Base-by-base conservation (phyloP, 345 rosid species). In the Salix viminalis region DNA sequence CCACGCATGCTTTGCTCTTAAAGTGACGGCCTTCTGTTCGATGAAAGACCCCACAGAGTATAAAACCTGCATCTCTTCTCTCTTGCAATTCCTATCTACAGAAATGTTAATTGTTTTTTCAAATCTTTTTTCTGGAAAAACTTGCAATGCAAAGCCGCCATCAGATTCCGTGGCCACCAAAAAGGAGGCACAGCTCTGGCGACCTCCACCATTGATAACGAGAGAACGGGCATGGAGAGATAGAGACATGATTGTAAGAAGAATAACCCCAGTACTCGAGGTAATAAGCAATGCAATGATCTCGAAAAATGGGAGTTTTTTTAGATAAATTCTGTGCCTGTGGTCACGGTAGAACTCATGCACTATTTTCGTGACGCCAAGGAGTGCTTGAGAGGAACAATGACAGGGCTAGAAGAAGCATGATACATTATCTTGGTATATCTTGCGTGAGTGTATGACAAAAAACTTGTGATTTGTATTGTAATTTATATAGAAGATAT, bases 1-100 rank as follows among this genome's bases (percentile, higher is more conserved):
- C 67, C 69, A 67, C 81, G 74, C 84, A 83, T 76, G 83, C 68
- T 68, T 67, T 71, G 76, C 84, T 41, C 78, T 65, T 46, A n/a
- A 69, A 69, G 24, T 67, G 71, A 41, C 36, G 13, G 28, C 73
- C 37, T 23, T 65, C 64, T 56, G 6, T 68, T 65, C 11, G 32
- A 18, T 26, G 52, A 74, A 79, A 54, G 41, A 18, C 44, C 60
- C 75, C 76, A 37, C 65, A 23, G 13, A 13, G 1, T 44, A 15
- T n/a, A 15, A 60, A 60, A 60, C 16, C 10, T 13, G n/a, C 28
- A n/a, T 44, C 34, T 56, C 28, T 36, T 23, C 6, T 36, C 41
- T 24, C 74, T 48, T 9, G 10, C 32, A 16, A 2, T 34, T 30
- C 3, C 58, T 56, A 3, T 5, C 58, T 1, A 32, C 36, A 5